Percentiles rank a stretch among this genome's conserved stretches.
Evolutionary conservation across 2,329 filamentous ascomycete genomes (phyloP).

Genomic region (Talaromyces sp.): DNA sequence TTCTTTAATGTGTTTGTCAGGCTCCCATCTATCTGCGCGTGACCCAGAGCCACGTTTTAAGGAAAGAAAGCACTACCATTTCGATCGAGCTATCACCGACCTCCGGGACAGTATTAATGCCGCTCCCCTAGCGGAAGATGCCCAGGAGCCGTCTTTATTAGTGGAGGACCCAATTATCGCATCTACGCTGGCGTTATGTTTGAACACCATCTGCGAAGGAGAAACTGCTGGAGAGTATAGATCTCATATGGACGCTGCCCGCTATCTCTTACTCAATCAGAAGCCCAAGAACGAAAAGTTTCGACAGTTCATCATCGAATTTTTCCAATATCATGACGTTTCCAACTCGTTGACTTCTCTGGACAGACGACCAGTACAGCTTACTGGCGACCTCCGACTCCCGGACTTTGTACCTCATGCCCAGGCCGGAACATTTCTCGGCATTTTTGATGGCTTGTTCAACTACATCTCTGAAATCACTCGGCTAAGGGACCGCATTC

Average conservation of each 20-base stretch:
- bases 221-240: constrained; percentile 68
- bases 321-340: constrained; percentile 78
- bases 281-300: constrained; percentile 65
- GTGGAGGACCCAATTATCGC: constrained; percentile 60
- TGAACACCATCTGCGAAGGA: constrained; percentile 61
- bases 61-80: constrained; percentile 55
- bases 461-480: constrained; percentile 75
- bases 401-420: constrained; percentile 55
- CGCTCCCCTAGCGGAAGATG: constrained; percentile 22
- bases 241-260: constrained; percentile 73
- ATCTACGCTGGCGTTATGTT: constrained; percentile 57
- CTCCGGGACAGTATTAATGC: constrained; percentile 40
- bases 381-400: constrained; percentile 52
- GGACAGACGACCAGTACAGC: constrained; percentile 51
- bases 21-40: constrained; percentile 64
- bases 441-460: constrained; percentile 79
- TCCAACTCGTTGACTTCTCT: constrained; percentile 57
- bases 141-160: constrained; percentile 35
- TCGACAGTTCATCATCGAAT: constrained; percentile 67
- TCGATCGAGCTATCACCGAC: constrained; percentile 43
- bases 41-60: constrained; percentile 51
- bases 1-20: constrained; percentile 78
- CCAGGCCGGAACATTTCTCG: constrained; percentile 63
- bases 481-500: constrained; percentile 69
- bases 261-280: constrained; percentile 62